Evolutionary conservation across 179 eudicot genomes (phyloP), one percentile per base, ranked within the genome.

Genomic region (Silene vulgaris): DNA sequence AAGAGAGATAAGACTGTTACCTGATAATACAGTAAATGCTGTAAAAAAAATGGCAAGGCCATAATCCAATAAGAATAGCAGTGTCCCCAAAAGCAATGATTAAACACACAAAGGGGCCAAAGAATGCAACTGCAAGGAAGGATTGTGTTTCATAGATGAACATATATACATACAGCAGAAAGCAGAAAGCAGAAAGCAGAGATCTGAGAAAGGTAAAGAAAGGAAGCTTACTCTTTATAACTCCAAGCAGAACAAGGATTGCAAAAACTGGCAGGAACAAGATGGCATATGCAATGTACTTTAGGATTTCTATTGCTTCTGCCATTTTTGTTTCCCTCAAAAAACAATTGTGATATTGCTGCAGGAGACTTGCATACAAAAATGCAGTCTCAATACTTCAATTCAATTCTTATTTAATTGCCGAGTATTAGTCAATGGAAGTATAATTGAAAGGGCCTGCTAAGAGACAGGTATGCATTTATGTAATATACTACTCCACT

Each of bases 21-120:
- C 81, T 71, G 81, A 81, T 71, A 3, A 75, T 75, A 69, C 84
- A 81, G 70, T 78, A 81, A 35, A 81, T 78, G 50, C 76, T 78
- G 77, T 78, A 81, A 35, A 81, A 78, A 26, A 81, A 63, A 78
- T 81, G 84, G 71, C 79, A 81, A 74, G 84, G 84, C 84, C 78
- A 81, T 71, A 81, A 66, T 14, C 79, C 81, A 65, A 81, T 65
- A 2, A 81, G 79, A 65, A 81, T 50, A 81, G 69, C 81, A 70
- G 72, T 81, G 32, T 64, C 81, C 8, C 84, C 84, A 78, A 78
- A 74, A 52, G 84, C 84, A 5, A 81, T 78, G 30, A 81, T 67
- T 66, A 81, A 59, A 75, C 79, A 81, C 17, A 81, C 84, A 74
- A 66, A 70, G 5, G 84, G 84, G 65, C 76, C 12, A 63, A 81